Percentiles rank a stretch among this genome's conserved stretches.
Evolutionary conservation across 2,329 filamentous ascomycete genomes (phyloP).

Genomic region (Trichoderma sp.): DNA sequence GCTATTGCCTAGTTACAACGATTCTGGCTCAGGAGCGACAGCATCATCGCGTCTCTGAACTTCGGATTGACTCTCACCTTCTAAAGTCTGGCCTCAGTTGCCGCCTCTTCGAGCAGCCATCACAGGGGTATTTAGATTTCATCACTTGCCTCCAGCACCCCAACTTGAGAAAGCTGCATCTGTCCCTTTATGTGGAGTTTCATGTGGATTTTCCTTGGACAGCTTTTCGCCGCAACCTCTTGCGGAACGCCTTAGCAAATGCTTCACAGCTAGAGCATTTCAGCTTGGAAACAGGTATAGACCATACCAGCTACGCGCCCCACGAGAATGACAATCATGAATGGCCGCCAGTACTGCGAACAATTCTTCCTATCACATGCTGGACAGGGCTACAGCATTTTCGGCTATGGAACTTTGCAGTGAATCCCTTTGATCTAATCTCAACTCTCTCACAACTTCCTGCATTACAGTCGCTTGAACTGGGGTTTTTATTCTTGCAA

Average conservation of each 20-base stretch:
- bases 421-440: background rate
- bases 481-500: background rate
- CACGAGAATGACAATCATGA: background rate
- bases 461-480: background rate
- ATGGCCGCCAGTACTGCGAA: background rate
- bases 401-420: conserved; percentile 5
- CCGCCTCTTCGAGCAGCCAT: conserved; percentile 37
- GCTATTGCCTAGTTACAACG: conserved; percentile 34
- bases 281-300: background rate
- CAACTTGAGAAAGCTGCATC: background rate
- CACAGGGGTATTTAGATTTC: conserved; percentile 36
- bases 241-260: background rate
- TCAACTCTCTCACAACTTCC: background rate
- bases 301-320: background rate
- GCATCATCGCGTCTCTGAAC: conserved; percentile 38
- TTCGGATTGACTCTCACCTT: conserved; percentile 41
- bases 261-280: background rate
- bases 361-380: background rate
- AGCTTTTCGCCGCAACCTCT: background rate
- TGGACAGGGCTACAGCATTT: conserved; percentile 2
- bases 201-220: background rate
- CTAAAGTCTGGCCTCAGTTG: conserved; percentile 40
- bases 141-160: conserved; percentile 30
- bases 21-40: conserved; percentile 35
- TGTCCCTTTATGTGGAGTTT: background rate